A percentile compares a stretch with the other conserved stretches of the same genome.
Conservation (phyloP, 495 filamentous ascomycete genomes). For the Tuber borchii region DNA sequence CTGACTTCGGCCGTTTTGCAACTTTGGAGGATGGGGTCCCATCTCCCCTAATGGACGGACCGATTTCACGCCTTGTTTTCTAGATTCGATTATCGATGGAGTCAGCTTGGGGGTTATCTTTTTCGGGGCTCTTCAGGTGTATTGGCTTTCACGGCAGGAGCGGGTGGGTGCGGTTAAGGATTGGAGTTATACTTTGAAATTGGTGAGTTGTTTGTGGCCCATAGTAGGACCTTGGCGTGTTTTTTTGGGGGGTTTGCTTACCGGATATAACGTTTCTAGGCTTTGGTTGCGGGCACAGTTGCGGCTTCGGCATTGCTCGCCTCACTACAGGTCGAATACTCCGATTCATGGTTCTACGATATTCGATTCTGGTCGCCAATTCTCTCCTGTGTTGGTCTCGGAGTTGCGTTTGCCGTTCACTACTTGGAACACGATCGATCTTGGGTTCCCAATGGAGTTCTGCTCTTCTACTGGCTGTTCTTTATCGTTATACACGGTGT, state of each 20-base stretch:
- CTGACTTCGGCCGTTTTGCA: constrained; percentile 14
- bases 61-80: constrained; percentile 94
- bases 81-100: constrained; percentile 72
- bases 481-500: constrained; percentile 72
- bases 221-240: neutral
- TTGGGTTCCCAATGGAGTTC: constrained; percentile 83
- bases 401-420: constrained; percentile 77
- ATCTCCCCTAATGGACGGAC: constrained; percentile 66
- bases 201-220: constrained; percentile 52
- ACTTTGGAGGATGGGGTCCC: constrained; percentile 73
- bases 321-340: constrained; percentile 67
- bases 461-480: constrained; percentile 93
- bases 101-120: constrained; percentile 73
- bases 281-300: constrained; percentile 59
- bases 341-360: constrained; percentile 66
- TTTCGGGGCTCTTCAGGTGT: constrained; percentile 66
- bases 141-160: constrained; percentile 61
- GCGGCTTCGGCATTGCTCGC: constrained; percentile 65
- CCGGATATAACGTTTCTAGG: constrained; percentile 46
- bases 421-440: constrained; percentile 86
- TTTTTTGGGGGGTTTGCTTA: constrained; percentile 31
- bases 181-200: constrained; percentile 92
- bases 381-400: constrained; percentile 66
- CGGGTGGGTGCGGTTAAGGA: constrained; percentile 61
- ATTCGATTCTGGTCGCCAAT: constrained; percentile 89